These are phyloP conservation scores for Epichloe scottii DNA, from an alignment of 2,329 filamentous ascomycete genomes.

Conservation along the genomic window DNA sequence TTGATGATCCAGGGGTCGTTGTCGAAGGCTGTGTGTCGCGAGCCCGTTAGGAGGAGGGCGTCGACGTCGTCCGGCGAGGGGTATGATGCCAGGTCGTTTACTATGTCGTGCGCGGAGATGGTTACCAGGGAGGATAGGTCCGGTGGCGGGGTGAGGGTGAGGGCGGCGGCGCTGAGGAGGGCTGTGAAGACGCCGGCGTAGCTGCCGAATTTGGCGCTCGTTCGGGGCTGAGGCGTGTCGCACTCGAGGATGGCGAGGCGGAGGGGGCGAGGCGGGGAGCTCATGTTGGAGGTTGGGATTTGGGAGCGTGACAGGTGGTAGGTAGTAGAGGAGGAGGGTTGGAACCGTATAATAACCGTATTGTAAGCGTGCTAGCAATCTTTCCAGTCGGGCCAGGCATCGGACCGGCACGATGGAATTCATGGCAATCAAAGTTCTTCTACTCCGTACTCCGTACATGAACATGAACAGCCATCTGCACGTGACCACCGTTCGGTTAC, in stretches of 20 bases:
- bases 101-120: slow-evolving; percentile 58
- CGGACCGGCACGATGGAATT: too few relatives aligned
- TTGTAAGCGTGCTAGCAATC: too few relatives aligned
- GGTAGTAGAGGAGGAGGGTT: too few relatives aligned
- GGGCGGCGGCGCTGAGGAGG: slow-evolving; percentile 43
- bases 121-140: slow-evolving; percentile 35
- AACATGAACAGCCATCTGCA: too few relatives aligned
- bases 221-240: slow-evolving; percentile 59
- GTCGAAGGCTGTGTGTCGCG: slow-evolving; percentile 40
- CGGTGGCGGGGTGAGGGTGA: slow-evolving; percentile 28
- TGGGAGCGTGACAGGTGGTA: not conserved
- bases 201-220: slow-evolving; percentile 51
- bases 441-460: too few relatives aligned
- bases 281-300: not conserved
- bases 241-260: slow-evolving; percentile 82
- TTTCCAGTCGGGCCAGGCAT: too few relatives aligned
- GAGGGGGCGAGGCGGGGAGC: slow-evolving; percentile 44
- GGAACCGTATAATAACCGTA: too few relatives aligned
- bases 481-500: too few relatives aligned
- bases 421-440: too few relatives aligned
- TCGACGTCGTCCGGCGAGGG: slow-evolving; percentile 64
- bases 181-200: slow-evolving; percentile 61
- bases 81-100: slow-evolving; percentile 52
- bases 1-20: slow-evolving; percentile 31
- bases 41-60: slow-evolving; percentile 70